A percentile compares a stretch with the other conserved stretches of the same genome.
Evolutionary conservation across 2,329 filamentous ascomycete species (phyloP).

Genomic region (Helotiales sp.): DNA sequence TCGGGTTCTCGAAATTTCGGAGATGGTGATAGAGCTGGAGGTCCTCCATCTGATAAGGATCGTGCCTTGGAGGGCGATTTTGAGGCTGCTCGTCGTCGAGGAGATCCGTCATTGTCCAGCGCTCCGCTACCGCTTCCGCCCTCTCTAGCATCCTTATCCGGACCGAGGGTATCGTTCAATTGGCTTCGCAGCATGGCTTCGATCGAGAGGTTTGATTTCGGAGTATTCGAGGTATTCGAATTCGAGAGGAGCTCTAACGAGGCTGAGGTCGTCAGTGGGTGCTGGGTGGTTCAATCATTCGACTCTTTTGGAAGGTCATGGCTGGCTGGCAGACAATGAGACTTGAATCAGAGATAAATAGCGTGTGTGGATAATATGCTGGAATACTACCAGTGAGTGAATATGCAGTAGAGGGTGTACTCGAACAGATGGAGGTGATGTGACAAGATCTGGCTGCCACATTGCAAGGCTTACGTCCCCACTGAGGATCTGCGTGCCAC

Average conservation of each 20-base stretch:
- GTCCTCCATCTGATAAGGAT: constrained; percentile 40
- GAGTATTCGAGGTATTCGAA: not conserved
- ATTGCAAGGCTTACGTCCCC: constrained; percentile 3
- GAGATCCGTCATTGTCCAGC: constrained; percentile 15
- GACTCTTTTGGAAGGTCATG: not conserved
- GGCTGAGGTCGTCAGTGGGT: constrained; percentile 18
- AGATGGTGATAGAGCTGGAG: constrained; percentile 41
- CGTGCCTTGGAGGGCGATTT: constrained; percentile 43
- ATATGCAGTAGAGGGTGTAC: not conserved
- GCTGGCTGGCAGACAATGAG: not conserved
- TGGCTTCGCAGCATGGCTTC: constrained; percentile 35
- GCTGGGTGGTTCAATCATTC: not conserved
- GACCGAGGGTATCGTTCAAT: constrained; percentile 25
- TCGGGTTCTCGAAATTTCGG: constrained; percentile 43
- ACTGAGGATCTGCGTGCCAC: constrained; percentile 1
- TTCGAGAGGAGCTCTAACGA: constrained; percentile 3
- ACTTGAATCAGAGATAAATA: not conserved
- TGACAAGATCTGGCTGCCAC: constrained; percentile 1
- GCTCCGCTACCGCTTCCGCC: constrained; percentile 5
- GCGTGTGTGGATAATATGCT: not conserved
- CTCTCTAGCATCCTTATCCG: constrained; percentile 19
- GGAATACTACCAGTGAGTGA: not conserved
- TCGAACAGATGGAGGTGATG: not conserved
- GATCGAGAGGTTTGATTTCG: constrained; percentile 2
- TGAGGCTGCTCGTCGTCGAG: constrained; percentile 25